Evolutionary conservation across 805 yeast species (phyloP), one percentile per base, ranked within the genome.

Genomic region (Suhomyces sp.): DNA sequence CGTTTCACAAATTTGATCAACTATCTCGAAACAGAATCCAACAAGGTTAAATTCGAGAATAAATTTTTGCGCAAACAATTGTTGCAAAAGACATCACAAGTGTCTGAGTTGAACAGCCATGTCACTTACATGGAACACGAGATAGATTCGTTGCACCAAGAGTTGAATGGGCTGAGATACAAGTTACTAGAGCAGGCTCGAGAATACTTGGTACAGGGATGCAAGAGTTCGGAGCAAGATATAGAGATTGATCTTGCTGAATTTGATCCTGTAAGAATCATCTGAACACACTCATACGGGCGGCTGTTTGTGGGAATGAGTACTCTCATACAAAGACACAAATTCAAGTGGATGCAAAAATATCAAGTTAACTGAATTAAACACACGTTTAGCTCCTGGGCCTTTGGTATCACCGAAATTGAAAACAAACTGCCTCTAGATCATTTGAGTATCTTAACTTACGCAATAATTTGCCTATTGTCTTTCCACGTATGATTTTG

Each of bases 21-120:
- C 12, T 66, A 46, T 31, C 46, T 67, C 14, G 70, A 65, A 23
- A 53, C 47, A 9, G 63, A 67, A 38, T 38, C 58, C 11, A 44
- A 36, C 16, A 48, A 53, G 36, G 44, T 56, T 24, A 50, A 53
- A 29, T 66, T 66, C 43, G 69, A 66, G 39, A 65, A 63, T 36
- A 51, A 49, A 37, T 65, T 47, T 40, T 46, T 66, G 34, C 57
- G 51, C 32, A 47, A 46, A 13, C 44, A 53, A 25, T 20, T 57
- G 6, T 28, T 32, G 1, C 48, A 40, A 18, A 50, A 47, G 25
- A 29, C 44, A 5, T 38, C 46, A 11, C 54, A 52, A 38, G 47
- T 49, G 12, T 23, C 36, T 2, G 67, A 62, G 33, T 32, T 58
- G 15, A 42, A 42, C 16, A 41, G 39, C n/a, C 60, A 60, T 28